phyloP scores from a whole-genome alignment of 208 protist genomes.

The Leishmania tropica region DNA sequence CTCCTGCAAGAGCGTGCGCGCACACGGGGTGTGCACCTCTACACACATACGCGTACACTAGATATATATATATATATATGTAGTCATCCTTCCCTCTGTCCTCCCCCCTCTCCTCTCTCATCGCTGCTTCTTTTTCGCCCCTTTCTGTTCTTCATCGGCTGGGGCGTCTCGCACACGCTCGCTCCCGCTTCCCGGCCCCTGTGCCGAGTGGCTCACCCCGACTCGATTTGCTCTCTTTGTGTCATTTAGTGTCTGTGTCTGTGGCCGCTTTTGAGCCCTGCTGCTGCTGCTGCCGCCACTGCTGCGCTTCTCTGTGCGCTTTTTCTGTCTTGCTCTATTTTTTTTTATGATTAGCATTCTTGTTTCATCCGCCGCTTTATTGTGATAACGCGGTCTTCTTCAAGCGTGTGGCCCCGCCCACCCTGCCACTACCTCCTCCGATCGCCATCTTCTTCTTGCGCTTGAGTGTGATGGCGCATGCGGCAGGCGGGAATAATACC shows the following conservation, averaged over 20 bases:
- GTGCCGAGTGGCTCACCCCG: not conserved
- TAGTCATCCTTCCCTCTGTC: not conserved
- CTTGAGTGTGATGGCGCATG: not conserved
- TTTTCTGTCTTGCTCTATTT: no score
- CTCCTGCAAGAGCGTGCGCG: not conserved
- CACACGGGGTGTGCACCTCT: not conserved
- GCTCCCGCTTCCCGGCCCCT: no score
- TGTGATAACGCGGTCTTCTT: no score
- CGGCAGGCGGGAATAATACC: not conserved
- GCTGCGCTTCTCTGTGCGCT: not conserved
- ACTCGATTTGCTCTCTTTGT: not conserved
- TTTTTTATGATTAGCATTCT: no score
- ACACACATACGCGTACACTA: not conserved
- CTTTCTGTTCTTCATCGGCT: not conserved
- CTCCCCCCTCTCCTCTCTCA: not conserved
- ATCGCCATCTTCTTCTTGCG: not conserved
- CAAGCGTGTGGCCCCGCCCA: no score
- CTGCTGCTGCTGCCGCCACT: not conserved
- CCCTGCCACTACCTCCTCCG: not conserved
- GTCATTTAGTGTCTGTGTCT: not conserved
- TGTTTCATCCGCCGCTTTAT: no score
- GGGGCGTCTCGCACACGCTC: not conserved
- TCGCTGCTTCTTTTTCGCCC: not conserved
- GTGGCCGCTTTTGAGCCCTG: not conserved
- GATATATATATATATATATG: not conserved